These are phyloP conservation scores for Phaeoacremonium minimum DNA, from an alignment of 2,329 filamentous ascomycete species.

Conservation along the genomic window DNA sequence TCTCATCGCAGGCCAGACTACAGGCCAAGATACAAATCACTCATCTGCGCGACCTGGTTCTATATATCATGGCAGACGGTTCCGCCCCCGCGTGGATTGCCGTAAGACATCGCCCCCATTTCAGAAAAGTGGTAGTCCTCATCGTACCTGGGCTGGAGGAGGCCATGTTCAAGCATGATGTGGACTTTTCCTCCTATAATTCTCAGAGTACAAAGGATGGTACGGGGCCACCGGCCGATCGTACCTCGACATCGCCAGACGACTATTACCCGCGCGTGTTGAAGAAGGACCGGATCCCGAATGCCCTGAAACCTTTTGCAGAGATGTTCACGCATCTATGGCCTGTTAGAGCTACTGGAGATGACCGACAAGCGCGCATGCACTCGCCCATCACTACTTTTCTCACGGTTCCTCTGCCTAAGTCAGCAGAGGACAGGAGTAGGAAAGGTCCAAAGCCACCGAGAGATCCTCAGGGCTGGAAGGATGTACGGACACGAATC, in stretches of 20 bases:
- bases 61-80: conserved; percentile 66
- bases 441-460: conserved; percentile 54
- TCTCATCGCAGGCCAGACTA: conserved; percentile 53
- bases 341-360: conserved; percentile 84
- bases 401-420: conserved; percentile 69
- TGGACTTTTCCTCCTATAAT: conserved; percentile 45
- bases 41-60: conserved; percentile 58
- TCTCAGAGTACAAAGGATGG: conserved; percentile 21
- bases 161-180: conserved; percentile 73
- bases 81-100: conserved; percentile 61
- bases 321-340: conserved; percentile 85
- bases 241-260: conserved; percentile 44
- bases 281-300: conserved; percentile 44
- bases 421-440: conserved; percentile 62
- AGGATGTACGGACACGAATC: conserved; percentile 74
- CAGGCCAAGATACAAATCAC: conserved; percentile 59
- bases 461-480: conserved; percentile 61
- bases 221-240: conserved; percentile 21
- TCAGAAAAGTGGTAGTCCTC: conserved; percentile 77
- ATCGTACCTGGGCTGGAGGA: conserved; percentile 92
- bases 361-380: conserved; percentile 74
- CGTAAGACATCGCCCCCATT: conserved; percentile 57
- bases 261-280: conserved; percentile 56
- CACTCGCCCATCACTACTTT: conserved; percentile 86
- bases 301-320: conserved; percentile 61